These are phyloP conservation scores for Xylaria grammica DNA, from an alignment of 495 filamentous ascomycete genomes.

Conservation along the genomic window DNA sequence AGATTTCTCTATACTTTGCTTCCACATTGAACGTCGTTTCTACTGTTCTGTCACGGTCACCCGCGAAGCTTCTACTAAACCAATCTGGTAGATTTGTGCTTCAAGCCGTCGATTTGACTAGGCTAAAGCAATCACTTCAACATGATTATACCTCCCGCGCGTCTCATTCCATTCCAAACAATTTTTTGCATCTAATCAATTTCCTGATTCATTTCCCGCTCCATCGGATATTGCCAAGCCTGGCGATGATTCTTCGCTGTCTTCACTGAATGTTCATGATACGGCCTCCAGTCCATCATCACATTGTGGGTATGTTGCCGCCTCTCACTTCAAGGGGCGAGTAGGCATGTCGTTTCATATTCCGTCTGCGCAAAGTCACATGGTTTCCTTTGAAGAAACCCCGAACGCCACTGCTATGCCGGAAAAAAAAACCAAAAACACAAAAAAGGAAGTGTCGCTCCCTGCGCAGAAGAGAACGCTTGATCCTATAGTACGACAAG, in stretches of 20 bases:
- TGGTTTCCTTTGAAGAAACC: neutral
- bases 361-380: neutral
- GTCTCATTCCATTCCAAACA: neutral
- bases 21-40: too few species aligned
- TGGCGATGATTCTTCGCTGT: neutral
- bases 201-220: neutral
- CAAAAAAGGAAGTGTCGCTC: neutral
- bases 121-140: neutral
- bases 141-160: neutral
- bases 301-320: neutral
- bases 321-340: neutral
- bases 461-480: neutral
- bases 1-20: neutral
- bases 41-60: too few species aligned
- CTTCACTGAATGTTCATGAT: neutral
- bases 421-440: neutral
- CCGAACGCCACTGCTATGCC: constrained; percentile 26
- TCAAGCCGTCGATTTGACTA: constrained; percentile 9
- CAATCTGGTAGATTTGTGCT: neutral
- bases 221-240: neutral
- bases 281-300: neutral
- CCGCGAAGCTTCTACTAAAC: too few species aligned
- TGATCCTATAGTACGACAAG: constrained; percentile 10
- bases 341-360: neutral
- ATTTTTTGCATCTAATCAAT: neutral